Evolutionary conservation across 2,329 filamentous ascomycete genomes (phyloP), one percentile per base, ranked within the genome.

Genomic region (Aspergillus transmontanensis): DNA sequence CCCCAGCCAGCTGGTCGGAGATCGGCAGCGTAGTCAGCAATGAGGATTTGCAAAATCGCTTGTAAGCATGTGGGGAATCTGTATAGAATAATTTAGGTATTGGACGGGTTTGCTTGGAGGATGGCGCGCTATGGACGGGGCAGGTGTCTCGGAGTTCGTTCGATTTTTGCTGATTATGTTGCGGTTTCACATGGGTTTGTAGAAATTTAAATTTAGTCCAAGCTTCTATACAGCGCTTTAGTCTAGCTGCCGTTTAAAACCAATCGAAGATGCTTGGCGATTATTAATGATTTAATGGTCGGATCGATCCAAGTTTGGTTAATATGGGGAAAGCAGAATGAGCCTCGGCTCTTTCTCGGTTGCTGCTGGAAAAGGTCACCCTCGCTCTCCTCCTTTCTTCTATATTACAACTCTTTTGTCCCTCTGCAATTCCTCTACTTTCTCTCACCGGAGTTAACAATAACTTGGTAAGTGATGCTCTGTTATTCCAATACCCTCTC

Each of bases 1-100:
- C 79, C 26, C 78, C 79, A 19, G 72, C 73, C 53, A 80, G 78
- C 66, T 81, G 79, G 79, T 81, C 79, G 41, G 79, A 81, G 59
- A 71, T 81, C 50, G 79, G 79, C 16, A 81, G 79, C 63, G 79
- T 80, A 56, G 67, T 80, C 30, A 81, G 79, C 68, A 73, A 73
- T 41, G 77, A 80, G 59, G 78, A 81, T 65, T 72, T 69, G 46
- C 69, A 71, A 34, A 68, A 74, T 64, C 70, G 69, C 53, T n/a
- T 32, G 36, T 58, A 56, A 10, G 53, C 19, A 32, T 30, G 28
- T 41, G 39, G 28, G n/a, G 2, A 14, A 41, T n/a, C 10, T 60
- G 23, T 61, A 60, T 60, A 60, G 45, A 61, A 36, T 54, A 54
- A 36, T 34, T 34, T 19, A 26, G 14, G 12, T 53, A 21, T 32